Evolutionary conservation across 495 filamentous ascomycete species (phyloP).

Genomic region (Thozetella sp.): DNA sequence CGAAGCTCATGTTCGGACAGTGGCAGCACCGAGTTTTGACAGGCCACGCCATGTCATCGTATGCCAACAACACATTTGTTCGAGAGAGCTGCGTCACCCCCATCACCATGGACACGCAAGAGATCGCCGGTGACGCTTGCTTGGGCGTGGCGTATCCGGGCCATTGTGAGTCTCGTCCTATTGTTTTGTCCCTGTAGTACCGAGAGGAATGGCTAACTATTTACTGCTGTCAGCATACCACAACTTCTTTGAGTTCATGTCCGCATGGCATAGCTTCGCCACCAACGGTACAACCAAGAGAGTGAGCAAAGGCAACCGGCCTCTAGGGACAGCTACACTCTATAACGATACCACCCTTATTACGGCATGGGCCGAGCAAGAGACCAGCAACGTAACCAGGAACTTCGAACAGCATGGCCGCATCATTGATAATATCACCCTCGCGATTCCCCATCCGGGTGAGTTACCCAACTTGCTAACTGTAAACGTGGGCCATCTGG

Average conservation of each 20-base stretch:
- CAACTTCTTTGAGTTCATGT: slow-evolving; percentile 34
- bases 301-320: slow-evolving; percentile 40
- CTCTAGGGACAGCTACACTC: slow-evolving; percentile 54
- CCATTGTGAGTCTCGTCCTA: slow-evolving; percentile 25
- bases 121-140: slow-evolving; percentile 51
- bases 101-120: slow-evolving; percentile 40
- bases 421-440: slow-evolving; percentile 71
- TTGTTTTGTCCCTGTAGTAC: not conserved
- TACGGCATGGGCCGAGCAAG: slow-evolving; percentile 59
- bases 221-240: slow-evolving; percentile 24
- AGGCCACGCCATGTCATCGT: slow-evolving; percentile 58
- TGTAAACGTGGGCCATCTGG: not conserved
- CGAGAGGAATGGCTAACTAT: not conserved
- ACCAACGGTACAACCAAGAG: slow-evolving; percentile 33
- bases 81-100: slow-evolving; percentile 59
- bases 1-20: slow-evolving; percentile 58
- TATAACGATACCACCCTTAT: slow-evolving; percentile 67
- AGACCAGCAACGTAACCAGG: slow-evolving; percentile 43
- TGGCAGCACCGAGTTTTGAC: slow-evolving; percentile 42
- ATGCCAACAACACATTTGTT: slow-evolving; percentile 59
- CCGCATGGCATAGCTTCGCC: slow-evolving; percentile 47
- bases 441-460: slow-evolving; percentile 69
- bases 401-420: slow-evolving; percentile 46
- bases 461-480: not conserved
- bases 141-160: slow-evolving; percentile 66